Percentiles rank a stretch among this genome's conserved stretches.
These are phyloP conservation scores for Aquilaria agallochum DNA, from an alignment of 441 rosid genomes.

Conservation along the genomic window DNA sequence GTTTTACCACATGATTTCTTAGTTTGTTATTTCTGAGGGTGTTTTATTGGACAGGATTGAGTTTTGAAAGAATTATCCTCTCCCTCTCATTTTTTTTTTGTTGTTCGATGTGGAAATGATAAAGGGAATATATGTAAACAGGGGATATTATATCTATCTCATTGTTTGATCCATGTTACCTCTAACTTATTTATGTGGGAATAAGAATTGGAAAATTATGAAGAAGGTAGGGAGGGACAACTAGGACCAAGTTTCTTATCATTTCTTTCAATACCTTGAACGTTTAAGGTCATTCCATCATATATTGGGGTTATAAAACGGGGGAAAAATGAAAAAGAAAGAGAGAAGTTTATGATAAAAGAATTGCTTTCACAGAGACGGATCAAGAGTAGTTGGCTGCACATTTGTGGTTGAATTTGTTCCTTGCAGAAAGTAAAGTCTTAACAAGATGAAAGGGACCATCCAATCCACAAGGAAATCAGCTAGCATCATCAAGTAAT, in stretches of 20 bases:
- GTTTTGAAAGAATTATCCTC: no score
- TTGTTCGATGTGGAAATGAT: no score
- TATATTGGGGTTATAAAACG: not conserved
- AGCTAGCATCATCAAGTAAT: slow-evolving; percentile 14
- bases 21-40: no score
- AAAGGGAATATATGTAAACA: no score
- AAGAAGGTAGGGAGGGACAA: not conserved
- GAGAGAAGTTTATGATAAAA: not conserved
- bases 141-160: no score
- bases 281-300: slow-evolving; percentile 1
- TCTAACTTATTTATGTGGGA: no score
- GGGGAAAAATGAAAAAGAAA: not conserved
- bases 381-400: slow-evolving; percentile 2
- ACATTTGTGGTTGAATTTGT: slow-evolving; percentile 12
- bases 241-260: not conserved
- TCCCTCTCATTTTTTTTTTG: no score
- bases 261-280: not conserved
- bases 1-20: no score
- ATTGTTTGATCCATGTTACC: no score
- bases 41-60: no score
- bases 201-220: not conserved
- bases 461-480: not conserved
- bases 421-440: slow-evolving; percentile 5
- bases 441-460: not conserved
- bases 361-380: slow-evolving; percentile 5